These are phyloP conservation scores for Zygosaccharomyces lentus DNA, from an alignment of 805 yeast species.

Conservation along the genomic window DNA sequence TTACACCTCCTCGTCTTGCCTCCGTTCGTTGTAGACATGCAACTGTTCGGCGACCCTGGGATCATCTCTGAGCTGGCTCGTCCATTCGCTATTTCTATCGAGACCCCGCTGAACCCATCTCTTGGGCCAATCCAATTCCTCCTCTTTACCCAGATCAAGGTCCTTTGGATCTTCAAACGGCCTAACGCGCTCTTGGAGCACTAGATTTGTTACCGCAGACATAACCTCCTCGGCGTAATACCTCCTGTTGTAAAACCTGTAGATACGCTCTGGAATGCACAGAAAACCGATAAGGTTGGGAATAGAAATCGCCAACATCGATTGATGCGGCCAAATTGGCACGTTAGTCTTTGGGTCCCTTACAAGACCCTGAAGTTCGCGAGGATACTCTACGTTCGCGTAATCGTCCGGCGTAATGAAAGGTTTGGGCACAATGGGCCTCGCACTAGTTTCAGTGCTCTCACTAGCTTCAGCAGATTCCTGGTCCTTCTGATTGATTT, in stretches of 20 bases:
- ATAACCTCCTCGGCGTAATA: constrained; percentile 65
- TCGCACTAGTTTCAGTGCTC: constrained; percentile 6
- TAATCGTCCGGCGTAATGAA: constrained; percentile 62
- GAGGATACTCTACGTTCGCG: constrained; percentile 49
- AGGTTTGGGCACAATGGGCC: constrained; percentile 47
- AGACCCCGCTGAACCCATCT: constrained; percentile 77
- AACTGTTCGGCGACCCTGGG: constrained; percentile 45
- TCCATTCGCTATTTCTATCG: constrained; percentile 83
- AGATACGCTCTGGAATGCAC: constrained; percentile 70
- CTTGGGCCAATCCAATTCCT: constrained; percentile 83
- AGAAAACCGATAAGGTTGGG: constrained; percentile 77
- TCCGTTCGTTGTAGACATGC: constrained; percentile 10
- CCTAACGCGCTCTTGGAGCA: constrained; percentile 45
- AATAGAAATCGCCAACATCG: constrained; percentile 68
- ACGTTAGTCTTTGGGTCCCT: constrained; percentile 34
- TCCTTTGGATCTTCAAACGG: constrained; percentile 45
- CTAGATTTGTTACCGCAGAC: constrained; percentile 49
- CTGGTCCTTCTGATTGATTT: background rate
- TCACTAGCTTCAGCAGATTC: background rate
- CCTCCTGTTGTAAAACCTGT: constrained; percentile 72
- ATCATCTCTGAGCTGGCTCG: constrained; percentile 66
- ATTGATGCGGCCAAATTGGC: constrained; percentile 68
- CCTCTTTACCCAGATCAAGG: constrained; percentile 43
- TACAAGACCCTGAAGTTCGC: constrained; percentile 46
- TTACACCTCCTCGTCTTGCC: background rate